Evolutionary conservation across 2,329 filamentous ascomycete species (phyloP), one percentile per base, ranked within the genome.

Genomic region (Aspergillus floridensis): DNA sequence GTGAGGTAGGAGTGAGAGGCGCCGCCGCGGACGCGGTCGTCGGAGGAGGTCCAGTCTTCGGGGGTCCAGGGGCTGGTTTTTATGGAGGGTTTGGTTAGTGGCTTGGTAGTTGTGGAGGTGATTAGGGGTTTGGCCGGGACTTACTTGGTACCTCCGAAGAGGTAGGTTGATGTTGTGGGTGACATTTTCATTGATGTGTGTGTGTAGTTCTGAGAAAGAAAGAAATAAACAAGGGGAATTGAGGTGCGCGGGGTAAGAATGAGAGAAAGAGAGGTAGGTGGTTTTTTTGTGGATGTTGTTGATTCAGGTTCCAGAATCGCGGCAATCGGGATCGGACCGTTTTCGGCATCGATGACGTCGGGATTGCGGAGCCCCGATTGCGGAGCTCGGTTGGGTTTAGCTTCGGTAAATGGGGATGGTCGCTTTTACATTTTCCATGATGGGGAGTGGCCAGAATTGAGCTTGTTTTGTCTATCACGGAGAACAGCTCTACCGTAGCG

Each of bases 21-120:
- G 53, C 91, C 91, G 59, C 89, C 89, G 49, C 90, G 86, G n/a
- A 93, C 89, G 31, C 86, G 81, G 74, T 93, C 91, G 72, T 93
- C 89, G 56, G 85, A 87, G 14, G 85, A 79, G 7, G 83, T 87
- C 89, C 89, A 93, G 63, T 85, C 81, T 2, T 26, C 16, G 14
- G 26, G 11, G 16, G 56, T 47, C 65, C 65, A 66, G n/a, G 56
- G 53, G 16, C 65, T 66, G 31, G 2, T 0, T 19, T 16, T n/a
- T n/a, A 6, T 6, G 31, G 8, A 11, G 16, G 32, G 10, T 6
- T 11, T 6, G 41, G 16, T 21, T 44, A 10, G 3, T 12, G 3
- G 11, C 0, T 0, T 24, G 24, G 10, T 2, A 8, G 5, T 35
- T 11, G 2, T 11, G 21, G 10, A 35, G 8, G 16, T 4, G 16